A percentile compares a stretch with the other conserved stretches of the same genome.
Conservation (phyloP, 208 protist species). For the Acanthamoeba culbertsoni region DNA sequence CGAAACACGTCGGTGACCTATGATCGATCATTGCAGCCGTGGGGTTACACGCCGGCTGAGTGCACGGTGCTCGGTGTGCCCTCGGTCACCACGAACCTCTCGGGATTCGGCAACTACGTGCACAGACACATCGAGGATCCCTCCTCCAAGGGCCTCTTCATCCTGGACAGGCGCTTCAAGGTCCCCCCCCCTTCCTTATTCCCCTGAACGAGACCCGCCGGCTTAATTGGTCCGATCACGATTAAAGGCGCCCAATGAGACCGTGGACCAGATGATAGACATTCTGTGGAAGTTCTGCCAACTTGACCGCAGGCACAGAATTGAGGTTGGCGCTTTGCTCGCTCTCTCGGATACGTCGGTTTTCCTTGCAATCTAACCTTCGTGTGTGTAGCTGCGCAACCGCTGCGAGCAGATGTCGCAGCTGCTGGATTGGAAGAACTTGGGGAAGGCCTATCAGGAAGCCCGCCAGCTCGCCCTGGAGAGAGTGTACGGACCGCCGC, state of each 20-base stretch:
- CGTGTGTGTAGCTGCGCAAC: conserved; percentile 74
- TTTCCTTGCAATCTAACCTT: too few species aligned
- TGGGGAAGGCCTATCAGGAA: conserved; percentile 69
- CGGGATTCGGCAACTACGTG: conserved; percentile 82
- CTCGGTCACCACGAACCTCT: conserved; percentile 80
- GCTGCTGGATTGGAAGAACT: conserved; percentile 68
- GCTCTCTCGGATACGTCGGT: too few species aligned
- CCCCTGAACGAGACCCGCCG: neutral
- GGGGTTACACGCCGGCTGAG: conserved; percentile 83
- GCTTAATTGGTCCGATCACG: neutral
- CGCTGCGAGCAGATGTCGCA: conserved; percentile 76
- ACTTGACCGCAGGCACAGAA: conserved; percentile 68
- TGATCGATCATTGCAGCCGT: conserved; percentile 64
- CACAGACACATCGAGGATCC: conserved; percentile 68
- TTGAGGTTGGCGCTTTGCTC: conserved; percentile 12
- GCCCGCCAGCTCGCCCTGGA: conserved; percentile 66
- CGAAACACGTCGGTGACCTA: neutral
- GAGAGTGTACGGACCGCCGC: conserved; percentile 40
- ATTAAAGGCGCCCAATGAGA: conserved; percentile 67
- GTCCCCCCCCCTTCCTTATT: neutral
- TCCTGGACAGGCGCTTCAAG: conserved; percentile 79
- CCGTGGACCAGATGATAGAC: conserved; percentile 68
- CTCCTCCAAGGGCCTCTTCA: conserved; percentile 76
- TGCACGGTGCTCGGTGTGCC: conserved; percentile 82
- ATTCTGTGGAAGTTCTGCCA: conserved; percentile 74